Evolutionary conservation across 139 green algal genomes (phyloP).

Genomic region (Klebsormidium nitens): DNA sequence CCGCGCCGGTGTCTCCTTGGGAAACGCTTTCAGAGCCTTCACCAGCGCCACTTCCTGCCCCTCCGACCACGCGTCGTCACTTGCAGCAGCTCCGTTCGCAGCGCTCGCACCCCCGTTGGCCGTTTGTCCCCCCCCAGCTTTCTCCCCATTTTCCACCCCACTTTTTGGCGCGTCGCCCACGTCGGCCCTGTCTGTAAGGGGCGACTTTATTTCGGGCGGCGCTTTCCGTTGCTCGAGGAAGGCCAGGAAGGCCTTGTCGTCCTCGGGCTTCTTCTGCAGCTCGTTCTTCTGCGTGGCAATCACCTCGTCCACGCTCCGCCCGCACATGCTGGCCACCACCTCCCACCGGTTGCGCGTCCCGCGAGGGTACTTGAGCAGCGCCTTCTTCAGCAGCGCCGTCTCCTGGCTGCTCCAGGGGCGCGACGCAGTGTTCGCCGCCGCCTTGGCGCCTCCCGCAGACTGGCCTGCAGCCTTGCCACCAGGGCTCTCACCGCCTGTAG

Average conservation of each 20-base stretch:
- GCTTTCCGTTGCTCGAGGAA: conserved; percentile 19
- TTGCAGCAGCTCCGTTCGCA: conserved; percentile 8
- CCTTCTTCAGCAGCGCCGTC: conserved; percentile 88
- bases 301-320: conserved; percentile 29
- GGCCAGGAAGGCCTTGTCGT: conserved; percentile 16
- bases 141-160: neutral
- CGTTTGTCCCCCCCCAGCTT: neutral
- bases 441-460: conserved; percentile 17
- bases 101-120: neutral
- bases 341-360: conserved; percentile 35
- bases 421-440: conserved; percentile 40
- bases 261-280: conserved; percentile 26
- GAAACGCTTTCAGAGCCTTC: conserved; percentile 80
- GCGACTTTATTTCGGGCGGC: conserved; percentile 12
- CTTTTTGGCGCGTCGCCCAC: neutral
- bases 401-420: conserved; percentile 75
- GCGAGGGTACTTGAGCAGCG: conserved; percentile 81
- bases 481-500: too few relatives aligned
- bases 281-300: conserved; percentile 25
- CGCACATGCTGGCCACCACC: conserved; percentile 22
- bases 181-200: conserved; percentile 7
- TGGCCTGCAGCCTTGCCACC: too few relatives aligned
- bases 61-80: conserved; percentile 58
- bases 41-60: conserved; percentile 82
- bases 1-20: conserved; percentile 61